Evolutionary conservation across 192 early-diverging fungal genomes (phyloP), one percentile per base, ranked within the genome.

Genomic region (Coemansia sp.): DNA sequence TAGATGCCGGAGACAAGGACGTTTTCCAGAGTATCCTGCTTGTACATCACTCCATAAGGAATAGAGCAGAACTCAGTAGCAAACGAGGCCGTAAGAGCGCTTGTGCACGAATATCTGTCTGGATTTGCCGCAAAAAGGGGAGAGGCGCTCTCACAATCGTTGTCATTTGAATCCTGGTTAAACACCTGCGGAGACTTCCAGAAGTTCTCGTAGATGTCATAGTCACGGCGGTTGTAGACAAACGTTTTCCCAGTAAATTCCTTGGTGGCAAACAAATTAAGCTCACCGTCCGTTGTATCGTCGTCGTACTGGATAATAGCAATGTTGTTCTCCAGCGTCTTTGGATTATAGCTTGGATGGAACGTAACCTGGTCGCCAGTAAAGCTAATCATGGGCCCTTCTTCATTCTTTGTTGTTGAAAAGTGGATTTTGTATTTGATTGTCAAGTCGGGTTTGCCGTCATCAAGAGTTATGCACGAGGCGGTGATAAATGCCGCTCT

Each of bases 301-400:
- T 38, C 38, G 2, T 65, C 37, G 42, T 66, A 61, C 7, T 55
- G 38, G 16, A 77, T 50, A 20, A 77, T 41, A 10, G 75, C 75
- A 56, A 77, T 14, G 49, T 77, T 77, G 63, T 77, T 77, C 43
- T 66, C 75, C 64, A 72, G 65, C 13, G 61, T 77, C 14, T 49
- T 11, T 1, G 66, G 56, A 38, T 77, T 72, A 49, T 65, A 77
- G 5, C 60, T 41, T 59, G 57, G 57, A 22, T 59, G 57, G 7
- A 59, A 17, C 13, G 42, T 12, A 5, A 81, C 75, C 7, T 65
- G 60, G 10, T 46, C 46, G 7, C 42, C 0, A 5, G 38, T 5
- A 5, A 71, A 56, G 2, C 9, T 5, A 6, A 54, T 9, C 25
- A 54, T 54, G 9, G 51, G 51, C 10, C 51, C 51, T 7, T 6